Conservation (phyloP, 225 moss, liverwort and hornwort genomes). For the Sphagnum contortum region DNA sequence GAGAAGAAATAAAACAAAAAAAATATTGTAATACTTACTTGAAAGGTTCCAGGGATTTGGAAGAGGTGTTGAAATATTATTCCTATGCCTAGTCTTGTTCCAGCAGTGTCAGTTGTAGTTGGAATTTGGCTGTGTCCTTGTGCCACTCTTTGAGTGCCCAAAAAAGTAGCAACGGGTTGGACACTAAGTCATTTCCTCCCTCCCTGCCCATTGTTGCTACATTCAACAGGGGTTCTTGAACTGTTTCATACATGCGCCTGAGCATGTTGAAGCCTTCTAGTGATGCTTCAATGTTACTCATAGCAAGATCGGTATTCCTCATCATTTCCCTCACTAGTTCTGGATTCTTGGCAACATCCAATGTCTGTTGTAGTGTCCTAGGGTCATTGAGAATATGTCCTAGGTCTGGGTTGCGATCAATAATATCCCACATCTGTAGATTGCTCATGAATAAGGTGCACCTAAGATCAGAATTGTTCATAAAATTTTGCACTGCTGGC, state of each 20-base stretch:
- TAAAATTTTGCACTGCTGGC: conserved; percentile 94
- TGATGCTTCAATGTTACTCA: conserved; percentile 99
- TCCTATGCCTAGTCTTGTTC: conserved; percentile 30
- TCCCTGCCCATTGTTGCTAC: conserved; percentile 94
- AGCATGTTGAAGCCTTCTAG: conserved; percentile 99
- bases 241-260: conserved; percentile 98
- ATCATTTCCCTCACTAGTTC: conserved; percentile 99
- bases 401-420: conserved; percentile 94
- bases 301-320: conserved; percentile 97
- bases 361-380: conserved; percentile 85
- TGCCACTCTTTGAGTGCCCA: conserved; percentile 54
- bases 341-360: conserved; percentile 95
- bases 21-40: conserved; percentile 32
- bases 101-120: conserved; percentile 26
- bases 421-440: conserved; percentile 94
- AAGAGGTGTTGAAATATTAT: conserved; percentile 74
- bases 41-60: conserved; percentile 96
- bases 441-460: conserved; percentile 95
- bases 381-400: conserved; percentile 96
- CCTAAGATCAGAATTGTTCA: conserved; percentile 98
- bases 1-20: no score
- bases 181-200: conserved; percentile 62
- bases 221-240: conserved; percentile 90
- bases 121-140: conserved; percentile 43
- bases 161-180: conserved; percentile 87